Base-by-base conservation (phyloP, 805 yeast genomes). In the Yarrowia sp. region DNA sequence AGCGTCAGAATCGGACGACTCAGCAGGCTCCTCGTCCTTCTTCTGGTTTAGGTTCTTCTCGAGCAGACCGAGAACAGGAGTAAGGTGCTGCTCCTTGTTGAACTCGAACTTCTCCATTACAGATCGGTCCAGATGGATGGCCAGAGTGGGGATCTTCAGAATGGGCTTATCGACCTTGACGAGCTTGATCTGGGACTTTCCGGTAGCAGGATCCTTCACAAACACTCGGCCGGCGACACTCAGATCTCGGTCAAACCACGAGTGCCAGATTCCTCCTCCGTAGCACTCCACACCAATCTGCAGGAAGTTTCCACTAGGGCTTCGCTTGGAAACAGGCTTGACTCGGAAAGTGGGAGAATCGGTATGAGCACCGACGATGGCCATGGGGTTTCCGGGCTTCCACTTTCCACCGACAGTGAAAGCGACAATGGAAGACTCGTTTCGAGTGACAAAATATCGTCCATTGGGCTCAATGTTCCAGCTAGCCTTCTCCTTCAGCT, bases 231-330 rank as follows among this genome's bases (percentile, higher is more conserved):
- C 99, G 9, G 98, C 98, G 70, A 92, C 81, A 46, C 94, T 84
- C 73, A 95, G 83, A 77, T 94, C 98, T 70, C 98, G 86, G 78
- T 94, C 99, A 75, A 95, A 94, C 98, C 98, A 94, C 5, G 97
- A 86, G 76, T 91, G 97, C 87, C 98, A 95, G 68, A 93, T 87
- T 64, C 97, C 95, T 43, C 98, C 98, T 69, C 99, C 98, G 75
- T 94, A 94, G 63, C 89, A 86, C 78, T 95, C 98, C 10, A 95
- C 97, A 46, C 97, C 98, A 19, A 95, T 87, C 77, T 93, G 97
- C 68, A 87, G 83, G 74, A 87, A 94, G 0, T 97, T 97, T 8
- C 66, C 58, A 16, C 49, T 42, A 15, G 50, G 42, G 73, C 90
- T 93, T 72, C 85, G 86, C 75, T 88, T 87, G 32, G 97, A 90